Evolutionary conservation across 305 asterid genomes (phyloP).

Genomic region (Solanum hybrid): DNA sequence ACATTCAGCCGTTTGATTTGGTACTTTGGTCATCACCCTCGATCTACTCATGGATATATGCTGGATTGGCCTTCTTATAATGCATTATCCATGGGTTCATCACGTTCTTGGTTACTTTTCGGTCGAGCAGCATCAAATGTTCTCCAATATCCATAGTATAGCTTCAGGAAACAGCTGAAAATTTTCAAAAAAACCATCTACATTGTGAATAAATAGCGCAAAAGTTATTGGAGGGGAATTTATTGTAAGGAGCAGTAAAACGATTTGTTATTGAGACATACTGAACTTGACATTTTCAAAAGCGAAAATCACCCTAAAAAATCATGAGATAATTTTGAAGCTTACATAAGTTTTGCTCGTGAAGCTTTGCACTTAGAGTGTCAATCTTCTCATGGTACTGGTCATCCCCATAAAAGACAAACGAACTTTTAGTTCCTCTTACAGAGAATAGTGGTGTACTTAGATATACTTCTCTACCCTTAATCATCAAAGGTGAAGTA

Average conservation of each 20-base stretch:
- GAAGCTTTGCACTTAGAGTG: background rate
- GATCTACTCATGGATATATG: background rate
- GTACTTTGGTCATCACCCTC: background rate
- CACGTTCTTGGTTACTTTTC: background rate
- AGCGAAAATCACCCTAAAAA: background rate
- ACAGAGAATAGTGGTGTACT: background rate
- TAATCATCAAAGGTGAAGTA: background rate
- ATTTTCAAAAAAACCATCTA: background rate
- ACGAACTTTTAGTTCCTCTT: background rate
- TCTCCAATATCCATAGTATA: background rate
- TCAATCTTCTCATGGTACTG: background rate
- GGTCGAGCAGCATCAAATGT: background rate
- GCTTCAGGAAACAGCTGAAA: conserved; percentile 1
- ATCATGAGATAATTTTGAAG: background rate
- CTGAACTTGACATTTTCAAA: background rate
- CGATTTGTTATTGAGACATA: background rate
- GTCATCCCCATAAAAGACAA: background rate
- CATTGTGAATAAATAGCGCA: background rate
- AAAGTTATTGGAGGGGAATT: background rate
- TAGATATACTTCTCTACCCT: background rate
- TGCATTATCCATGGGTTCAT: background rate
- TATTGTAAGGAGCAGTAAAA: background rate
- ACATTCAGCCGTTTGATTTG: background rate
- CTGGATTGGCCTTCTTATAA: background rate
- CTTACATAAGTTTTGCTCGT: background rate